A percentile compares a stretch with the other conserved stretches of the same genome.
Conservation (phyloP, 345 rosid genomes). For the Populus euphratica region DNA sequence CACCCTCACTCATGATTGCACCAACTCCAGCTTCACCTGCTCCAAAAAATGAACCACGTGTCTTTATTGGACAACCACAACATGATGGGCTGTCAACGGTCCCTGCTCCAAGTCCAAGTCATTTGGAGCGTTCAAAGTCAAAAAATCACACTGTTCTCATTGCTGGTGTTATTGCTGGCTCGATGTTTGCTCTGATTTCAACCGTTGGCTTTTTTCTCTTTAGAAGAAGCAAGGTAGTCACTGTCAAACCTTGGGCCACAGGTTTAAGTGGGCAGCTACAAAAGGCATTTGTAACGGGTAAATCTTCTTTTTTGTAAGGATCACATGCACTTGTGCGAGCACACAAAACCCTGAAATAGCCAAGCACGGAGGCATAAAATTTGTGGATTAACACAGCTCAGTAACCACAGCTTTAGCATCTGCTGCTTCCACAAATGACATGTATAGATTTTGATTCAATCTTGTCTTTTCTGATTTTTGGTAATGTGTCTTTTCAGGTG, state of each 20-base stretch:
- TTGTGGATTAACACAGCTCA: background rate
- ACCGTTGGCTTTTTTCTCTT: conserved; percentile 40
- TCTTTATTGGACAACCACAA: conserved; percentile 24
- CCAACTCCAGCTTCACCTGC: conserved; percentile 28
- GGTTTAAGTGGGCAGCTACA: conserved; percentile 92
- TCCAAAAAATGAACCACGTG: conserved; percentile 1
- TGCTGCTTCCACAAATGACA: background rate
- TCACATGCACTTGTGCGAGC: background rate
- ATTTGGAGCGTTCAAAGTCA: conserved; percentile 18
- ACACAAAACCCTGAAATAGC: background rate
- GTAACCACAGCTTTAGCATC: background rate
- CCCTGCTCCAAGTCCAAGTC: conserved; percentile 36
- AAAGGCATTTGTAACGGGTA: conserved; percentile 74
- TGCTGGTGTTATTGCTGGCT: conserved; percentile 45
- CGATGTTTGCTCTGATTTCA: conserved; percentile 33
- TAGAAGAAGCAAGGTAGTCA: conserved; percentile 56
- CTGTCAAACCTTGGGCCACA: conserved; percentile 82
- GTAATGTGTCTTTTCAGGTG: conserved; percentile 47
- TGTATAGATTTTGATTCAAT: background rate
- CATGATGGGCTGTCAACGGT: conserved; percentile 6
- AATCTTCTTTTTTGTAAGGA: conserved; percentile 1
- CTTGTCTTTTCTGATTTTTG: background rate
- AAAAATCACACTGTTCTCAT: conserved; percentile 29
- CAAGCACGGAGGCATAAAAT: background rate
- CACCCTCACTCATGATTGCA: conserved; percentile 32